These are phyloP conservation scores for Fusarium keratoplasticum DNA, from an alignment of 2,329 filamentous ascomycete species.

Conservation along the genomic window DNA sequence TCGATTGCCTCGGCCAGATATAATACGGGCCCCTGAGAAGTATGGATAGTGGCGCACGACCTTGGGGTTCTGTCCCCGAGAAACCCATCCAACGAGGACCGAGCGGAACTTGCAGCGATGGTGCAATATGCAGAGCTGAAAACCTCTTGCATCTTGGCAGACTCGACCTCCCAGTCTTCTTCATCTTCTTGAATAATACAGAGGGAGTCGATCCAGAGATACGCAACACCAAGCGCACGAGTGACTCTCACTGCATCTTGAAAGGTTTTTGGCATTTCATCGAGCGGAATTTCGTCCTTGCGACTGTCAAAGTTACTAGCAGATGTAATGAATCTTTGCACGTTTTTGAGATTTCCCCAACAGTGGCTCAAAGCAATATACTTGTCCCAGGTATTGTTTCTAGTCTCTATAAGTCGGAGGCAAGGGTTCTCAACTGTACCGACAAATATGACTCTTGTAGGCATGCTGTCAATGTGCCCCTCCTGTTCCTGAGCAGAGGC, in stretches of 20 bases:
- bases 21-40: rapidly evolving
- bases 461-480: neutral
- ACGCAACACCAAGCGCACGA: neutral
- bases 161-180: neutral
- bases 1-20: neutral
- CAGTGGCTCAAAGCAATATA: neutral
- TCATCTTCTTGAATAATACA: neutral
- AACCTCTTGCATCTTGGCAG: neutral
- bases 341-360: neutral
- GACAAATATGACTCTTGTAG: neutral
- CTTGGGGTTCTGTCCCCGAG: neutral
- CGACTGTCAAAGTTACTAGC: neutral
- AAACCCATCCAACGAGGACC: neutral
- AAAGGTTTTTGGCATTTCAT: neutral
- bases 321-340: neutral
- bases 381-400: neutral
- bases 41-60: neutral
- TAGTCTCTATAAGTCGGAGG: neutral
- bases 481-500: neutral
- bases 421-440: neutral
- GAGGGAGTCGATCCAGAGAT: neutral
- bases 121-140: neutral
- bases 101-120: neutral
- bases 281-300: neutral
- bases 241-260: neutral